Percentiles rank a stretch among this genome's conserved stretches.
Conservation (phyloP, 768 basidiomycete species). For the Galerina sulciceps region DNA sequence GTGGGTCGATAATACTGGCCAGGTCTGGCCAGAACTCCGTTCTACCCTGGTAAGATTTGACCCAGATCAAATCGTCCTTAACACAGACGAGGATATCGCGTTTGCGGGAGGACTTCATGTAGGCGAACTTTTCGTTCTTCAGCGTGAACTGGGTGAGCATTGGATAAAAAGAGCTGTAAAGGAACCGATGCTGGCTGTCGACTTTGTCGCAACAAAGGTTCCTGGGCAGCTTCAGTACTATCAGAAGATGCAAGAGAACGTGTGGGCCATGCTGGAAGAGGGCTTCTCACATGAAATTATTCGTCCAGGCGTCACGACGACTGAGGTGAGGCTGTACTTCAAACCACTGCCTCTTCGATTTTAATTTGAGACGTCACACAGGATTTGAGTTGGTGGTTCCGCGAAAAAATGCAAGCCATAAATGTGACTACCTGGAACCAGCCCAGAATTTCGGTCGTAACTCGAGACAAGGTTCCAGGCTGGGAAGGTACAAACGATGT, state of each 20-base stretch:
- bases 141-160: slow-evolving; percentile 38
- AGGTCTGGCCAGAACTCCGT: slow-evolving; percentile 50
- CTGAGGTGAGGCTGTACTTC: slow-evolving; percentile 33
- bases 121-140: slow-evolving; percentile 46
- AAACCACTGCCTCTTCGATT: neutral
- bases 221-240: slow-evolving; percentile 48
- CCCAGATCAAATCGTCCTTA: slow-evolving; percentile 48
- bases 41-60: slow-evolving; percentile 35
- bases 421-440: slow-evolving; percentile 58
- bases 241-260: slow-evolving; percentile 49
- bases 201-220: slow-evolving; percentile 49
- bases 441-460: slow-evolving; percentile 49
- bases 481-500: slow-evolving; percentile 43
- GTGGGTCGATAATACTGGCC: slow-evolving; percentile 55
- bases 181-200: slow-evolving; percentile 49
- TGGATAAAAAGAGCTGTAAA: slow-evolving; percentile 47
- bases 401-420: slow-evolving; percentile 50
- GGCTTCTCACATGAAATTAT: slow-evolving; percentile 50
- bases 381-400: slow-evolving; percentile 61
- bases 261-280: slow-evolving; percentile 58
- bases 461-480: slow-evolving; percentile 43
- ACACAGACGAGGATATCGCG: slow-evolving; percentile 48
- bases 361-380: slow-evolving; percentile 12
- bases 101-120: slow-evolving; percentile 55
- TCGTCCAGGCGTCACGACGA: slow-evolving; percentile 46